Percentiles rank a stretch among this genome's conserved stretches.
phyloP scores from a whole-genome alignment of 495 filamentous ascomycete genomes.

The Penicillium paxilli region DNA sequence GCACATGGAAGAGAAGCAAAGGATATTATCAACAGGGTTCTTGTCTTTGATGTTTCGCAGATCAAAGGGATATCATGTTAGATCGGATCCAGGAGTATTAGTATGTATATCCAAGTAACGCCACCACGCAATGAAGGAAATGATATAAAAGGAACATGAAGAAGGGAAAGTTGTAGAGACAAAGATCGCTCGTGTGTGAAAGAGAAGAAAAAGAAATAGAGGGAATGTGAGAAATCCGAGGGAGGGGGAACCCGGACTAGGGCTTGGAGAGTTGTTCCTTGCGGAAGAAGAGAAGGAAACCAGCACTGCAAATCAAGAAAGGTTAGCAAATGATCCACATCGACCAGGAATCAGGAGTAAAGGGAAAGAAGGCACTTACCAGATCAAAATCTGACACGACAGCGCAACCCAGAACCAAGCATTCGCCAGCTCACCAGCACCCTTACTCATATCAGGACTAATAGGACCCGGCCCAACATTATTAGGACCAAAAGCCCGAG shows the following conservation, averaged over 20 bases:
- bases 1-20: no score
- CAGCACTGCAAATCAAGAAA: constrained; percentile 41
- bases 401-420: constrained; percentile 68
- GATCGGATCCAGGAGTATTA: no score
- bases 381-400: constrained; percentile 60
- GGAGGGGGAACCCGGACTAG: constrained; percentile 24
- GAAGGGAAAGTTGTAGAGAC: neutral
- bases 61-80: neutral
- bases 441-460: constrained; percentile 41
- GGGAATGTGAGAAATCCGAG: no score
- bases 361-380: constrained; percentile 25
- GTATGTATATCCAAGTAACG: neutral
- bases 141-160: neutral
- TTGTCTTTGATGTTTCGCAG: neutral
- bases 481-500: constrained; percentile 47
- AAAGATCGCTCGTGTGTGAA: constrained; percentile 1
- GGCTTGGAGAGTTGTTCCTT: constrained; percentile 73
- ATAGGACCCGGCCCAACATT: constrained; percentile 45
- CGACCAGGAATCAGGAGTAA: neutral
- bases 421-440: constrained; percentile 47
- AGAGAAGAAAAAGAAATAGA: neutral
- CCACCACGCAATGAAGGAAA: neutral
- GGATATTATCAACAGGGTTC: neutral
- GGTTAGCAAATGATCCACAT: constrained; percentile 2
- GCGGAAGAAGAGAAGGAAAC: constrained; percentile 70